Evolutionary conservation across 768 basidiomycete species (phyloP).

Genomic region (Lentinus brumalis): DNA sequence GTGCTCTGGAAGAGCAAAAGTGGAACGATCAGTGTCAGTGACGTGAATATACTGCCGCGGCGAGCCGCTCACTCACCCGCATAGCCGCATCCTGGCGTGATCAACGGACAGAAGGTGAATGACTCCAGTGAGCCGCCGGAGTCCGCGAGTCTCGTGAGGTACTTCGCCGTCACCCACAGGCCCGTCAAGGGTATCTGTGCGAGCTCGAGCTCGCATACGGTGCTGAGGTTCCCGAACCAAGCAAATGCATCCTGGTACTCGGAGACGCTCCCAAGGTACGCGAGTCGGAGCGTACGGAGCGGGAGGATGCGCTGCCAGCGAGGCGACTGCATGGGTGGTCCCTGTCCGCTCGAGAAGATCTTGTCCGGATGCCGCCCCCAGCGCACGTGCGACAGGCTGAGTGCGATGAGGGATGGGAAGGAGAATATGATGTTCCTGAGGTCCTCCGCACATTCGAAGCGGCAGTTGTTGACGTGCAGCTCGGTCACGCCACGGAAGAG

Average conservation of each 20-base stretch:
- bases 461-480: background rate
- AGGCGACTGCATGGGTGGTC: background rate
- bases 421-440: background rate
- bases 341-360: background rate
- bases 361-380: background rate
- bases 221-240: background rate
- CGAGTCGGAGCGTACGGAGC: background rate
- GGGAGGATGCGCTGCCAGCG: background rate
- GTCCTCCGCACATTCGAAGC: background rate
- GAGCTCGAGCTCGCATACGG: background rate
- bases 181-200: background rate
- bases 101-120: background rate
- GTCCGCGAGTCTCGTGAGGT: background rate
- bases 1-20: background rate
- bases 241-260: background rate
- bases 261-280: background rate
- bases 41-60: background rate
- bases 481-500: background rate
- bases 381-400: background rate
- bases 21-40: background rate
- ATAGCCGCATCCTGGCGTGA: background rate
- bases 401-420: background rate
- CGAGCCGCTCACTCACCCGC: background rate
- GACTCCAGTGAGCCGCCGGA: background rate
- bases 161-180: background rate